Evolutionary conservation across 352 stramenopile genomes (phyloP), one percentile per base, ranked within the genome.

Genomic region (Aphanomyces stellatus): DNA sequence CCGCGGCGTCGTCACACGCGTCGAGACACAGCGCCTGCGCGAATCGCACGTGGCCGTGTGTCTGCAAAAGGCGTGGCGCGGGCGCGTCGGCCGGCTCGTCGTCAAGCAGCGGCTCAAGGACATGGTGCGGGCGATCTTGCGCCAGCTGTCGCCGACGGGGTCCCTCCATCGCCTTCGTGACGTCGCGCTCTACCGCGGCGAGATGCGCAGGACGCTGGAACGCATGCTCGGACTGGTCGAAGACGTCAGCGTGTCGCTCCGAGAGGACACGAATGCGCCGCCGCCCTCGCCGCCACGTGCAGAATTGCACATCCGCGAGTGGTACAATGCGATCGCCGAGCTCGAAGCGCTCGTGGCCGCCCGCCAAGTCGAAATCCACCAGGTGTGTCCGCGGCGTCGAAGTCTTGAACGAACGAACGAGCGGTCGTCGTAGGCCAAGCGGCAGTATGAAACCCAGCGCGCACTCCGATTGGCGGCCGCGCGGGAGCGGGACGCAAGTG

Each of bases 81-180:
- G 82, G 8, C 65, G 74, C 28, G 31, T 55, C 28, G 72, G 69
- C 3, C 71, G 82, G 1, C 67, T 66, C 43, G 64, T 61, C 17
- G 71, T 91, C 4, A 85, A 84, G 25, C 70, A 71, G 22, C 34
- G 74, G 0, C 66, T 89, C 4, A 72, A 85, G 49, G 63, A 77
- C 1, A 67, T 76, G 24, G 51, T 91, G 5, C 72, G 82, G 24
- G 28, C 63, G 25, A 66, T 86, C 15, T 63, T 91, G 1, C 69
- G 74, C 13, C 75, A 69, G 10, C 62, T 91, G 40, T 79, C 80
- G 1, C 82, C 82, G 0, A 87, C 75, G 0, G 80, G 82, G 4
- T 81, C 79, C 33, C 71, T 91, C 4, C 76, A 88, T 70, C 79
- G 80, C 6, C 65, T 91, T 0, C 77, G 78, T 19, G 76, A 88